Percentiles rank a stretch among this genome's conserved stretches.
phyloP scores from a whole-genome alignment of 441 rosid species.

The Erodium texanum region DNA sequence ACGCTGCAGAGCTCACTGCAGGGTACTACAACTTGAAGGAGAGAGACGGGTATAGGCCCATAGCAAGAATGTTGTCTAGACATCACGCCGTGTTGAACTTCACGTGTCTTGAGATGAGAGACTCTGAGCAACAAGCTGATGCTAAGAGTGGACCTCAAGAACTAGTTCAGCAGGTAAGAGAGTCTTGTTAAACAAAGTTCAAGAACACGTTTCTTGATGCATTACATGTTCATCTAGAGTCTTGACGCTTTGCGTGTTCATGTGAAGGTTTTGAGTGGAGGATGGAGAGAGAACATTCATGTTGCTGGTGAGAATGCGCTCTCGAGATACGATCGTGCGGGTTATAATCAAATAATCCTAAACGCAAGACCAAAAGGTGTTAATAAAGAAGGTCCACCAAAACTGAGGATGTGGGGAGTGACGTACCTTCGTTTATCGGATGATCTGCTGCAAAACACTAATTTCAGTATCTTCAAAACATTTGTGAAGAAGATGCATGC shows the following conservation, averaged over 20 bases:
- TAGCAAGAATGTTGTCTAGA: slow-evolving; percentile 67
- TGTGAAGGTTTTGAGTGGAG: slow-evolving; percentile 53
- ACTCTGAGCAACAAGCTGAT: slow-evolving; percentile 40
- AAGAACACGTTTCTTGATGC: too few relatives aligned
- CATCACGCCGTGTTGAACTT: slow-evolving; percentile 55
- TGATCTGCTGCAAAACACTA: slow-evolving; percentile 29
- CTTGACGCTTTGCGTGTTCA: slow-evolving; percentile 6
- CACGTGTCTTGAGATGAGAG: slow-evolving; percentile 81
- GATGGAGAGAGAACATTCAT: slow-evolving; percentile 58
- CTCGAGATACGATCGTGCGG: slow-evolving; percentile 50
- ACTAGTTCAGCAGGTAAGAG: slow-evolving; percentile 39
- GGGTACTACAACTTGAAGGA: slow-evolving; percentile 58
- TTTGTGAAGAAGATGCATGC: slow-evolving; percentile 77
- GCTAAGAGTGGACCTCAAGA: slow-evolving; percentile 63
- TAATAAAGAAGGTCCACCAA: slow-evolving; percentile 37
- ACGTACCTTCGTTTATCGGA: slow-evolving; percentile 59
- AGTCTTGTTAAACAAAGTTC: too few relatives aligned
- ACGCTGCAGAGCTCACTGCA: slow-evolving; percentile 77
- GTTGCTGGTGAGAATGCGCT: slow-evolving; percentile 86
- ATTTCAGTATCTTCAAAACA: slow-evolving; percentile 50
- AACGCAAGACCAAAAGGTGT: slow-evolving; percentile 75
- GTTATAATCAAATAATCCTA: slow-evolving; percentile 63
- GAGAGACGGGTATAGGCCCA: slow-evolving; percentile 69
- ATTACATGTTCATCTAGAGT: too few relatives aligned
- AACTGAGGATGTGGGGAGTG: slow-evolving; percentile 50